phyloP scores from a whole-genome alignment of 2,329 filamentous ascomycete species.

The Neopestalotiopsis sp. region DNA sequence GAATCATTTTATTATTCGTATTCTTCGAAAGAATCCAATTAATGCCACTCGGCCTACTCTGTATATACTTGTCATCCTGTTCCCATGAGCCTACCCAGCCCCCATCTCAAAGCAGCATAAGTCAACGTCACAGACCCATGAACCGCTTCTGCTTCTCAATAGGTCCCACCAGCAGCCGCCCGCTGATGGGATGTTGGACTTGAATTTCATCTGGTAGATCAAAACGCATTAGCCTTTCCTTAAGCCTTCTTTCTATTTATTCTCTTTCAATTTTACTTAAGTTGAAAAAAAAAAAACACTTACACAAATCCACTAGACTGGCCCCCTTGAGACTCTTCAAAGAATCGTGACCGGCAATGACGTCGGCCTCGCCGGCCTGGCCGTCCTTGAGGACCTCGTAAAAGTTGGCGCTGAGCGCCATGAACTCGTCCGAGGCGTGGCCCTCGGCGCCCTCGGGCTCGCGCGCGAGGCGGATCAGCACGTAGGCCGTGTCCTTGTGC shows the following conservation, averaged over 20 bases:
- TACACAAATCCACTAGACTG: slow-evolving; percentile 2
- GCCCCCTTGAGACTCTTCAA: not conserved
- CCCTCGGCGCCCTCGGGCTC: slow-evolving; percentile 21
- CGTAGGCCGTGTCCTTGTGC: slow-evolving; percentile 19
- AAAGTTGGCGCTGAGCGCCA: slow-evolving; percentile 20
- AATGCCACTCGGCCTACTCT: not conserved
- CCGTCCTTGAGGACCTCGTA: slow-evolving; percentile 21
- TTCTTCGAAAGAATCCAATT: no score
- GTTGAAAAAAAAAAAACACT: no score
- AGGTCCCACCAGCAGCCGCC: slow-evolving; percentile 19
- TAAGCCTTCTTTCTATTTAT: no score
- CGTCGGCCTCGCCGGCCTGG: slow-evolving; percentile 14
- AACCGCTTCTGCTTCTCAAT: slow-evolving; percentile 22
- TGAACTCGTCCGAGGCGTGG: slow-evolving; percentile 16
- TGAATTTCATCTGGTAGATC: not conserved
- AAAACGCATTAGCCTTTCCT: no score
- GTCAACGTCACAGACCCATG: not conserved
- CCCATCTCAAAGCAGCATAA: not conserved
- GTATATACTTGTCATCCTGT: not conserved
- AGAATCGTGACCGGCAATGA: not conserved
- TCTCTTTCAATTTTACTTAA: slow-evolving; percentile 2
- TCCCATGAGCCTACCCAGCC: not conserved
- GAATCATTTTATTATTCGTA: no score
- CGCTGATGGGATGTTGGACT: slow-evolving; percentile 22
- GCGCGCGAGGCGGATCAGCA: slow-evolving; percentile 14